These are phyloP conservation scores for Solanum phureja DNA, from an alignment of 257 asterid species.

Conservation along the genomic window DNA sequence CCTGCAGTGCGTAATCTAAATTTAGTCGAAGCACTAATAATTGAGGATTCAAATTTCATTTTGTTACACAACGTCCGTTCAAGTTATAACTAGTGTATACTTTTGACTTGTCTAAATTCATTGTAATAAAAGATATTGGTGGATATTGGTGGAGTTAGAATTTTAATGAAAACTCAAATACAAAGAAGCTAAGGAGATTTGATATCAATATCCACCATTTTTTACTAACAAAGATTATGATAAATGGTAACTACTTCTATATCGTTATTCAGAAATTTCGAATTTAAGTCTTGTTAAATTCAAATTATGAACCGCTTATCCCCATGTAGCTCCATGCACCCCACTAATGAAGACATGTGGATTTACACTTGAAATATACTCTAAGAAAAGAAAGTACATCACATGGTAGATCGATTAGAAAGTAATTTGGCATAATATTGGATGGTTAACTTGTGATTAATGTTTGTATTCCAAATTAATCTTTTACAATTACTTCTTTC, in stretches of 20 bases:
- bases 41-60: background rate
- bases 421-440: background rate
- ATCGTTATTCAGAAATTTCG: rapidly evolving
- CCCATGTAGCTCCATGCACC: background rate
- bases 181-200: too few relatives aligned
- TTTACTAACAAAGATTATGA: too few relatives aligned
- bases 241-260: rapidly evolving
- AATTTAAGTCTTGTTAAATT: too few relatives aligned
- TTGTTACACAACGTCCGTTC: background rate
- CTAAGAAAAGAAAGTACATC: background rate
- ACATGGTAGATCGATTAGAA: constrained; percentile 1
- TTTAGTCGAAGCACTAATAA: background rate
- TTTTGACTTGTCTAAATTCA: background rate
- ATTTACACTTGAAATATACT: background rate
- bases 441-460: background rate
- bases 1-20: rapidly evolving
- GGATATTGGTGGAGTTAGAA: rapidly evolving
- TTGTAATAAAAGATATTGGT: background rate
- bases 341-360: background rate
- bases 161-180: too few relatives aligned
- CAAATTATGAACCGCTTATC: too few relatives aligned
- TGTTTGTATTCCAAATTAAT: background rate
- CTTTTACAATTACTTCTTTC: background rate
- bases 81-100: background rate
- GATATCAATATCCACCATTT: too few relatives aligned